Evolutionary conservation across 139 green algal species (phyloP).

Genomic region (Chlamydomonas sphaeroides): DNA sequence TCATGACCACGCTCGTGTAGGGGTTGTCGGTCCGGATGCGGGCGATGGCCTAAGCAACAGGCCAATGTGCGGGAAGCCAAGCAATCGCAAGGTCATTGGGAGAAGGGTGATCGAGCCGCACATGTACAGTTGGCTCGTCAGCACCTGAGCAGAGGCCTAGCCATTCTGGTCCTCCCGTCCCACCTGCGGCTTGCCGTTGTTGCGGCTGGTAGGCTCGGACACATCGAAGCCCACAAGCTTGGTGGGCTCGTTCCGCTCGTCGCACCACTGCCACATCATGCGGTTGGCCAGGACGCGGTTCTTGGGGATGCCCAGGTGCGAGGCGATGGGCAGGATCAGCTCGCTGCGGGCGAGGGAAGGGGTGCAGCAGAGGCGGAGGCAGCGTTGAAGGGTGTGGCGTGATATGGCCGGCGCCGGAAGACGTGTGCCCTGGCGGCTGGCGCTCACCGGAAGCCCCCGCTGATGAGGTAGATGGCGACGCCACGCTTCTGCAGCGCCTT

Average conservation of each 20-base stretch:
- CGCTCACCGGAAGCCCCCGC: constrained; percentile 66
- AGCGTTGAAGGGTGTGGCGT: too few relatives aligned
- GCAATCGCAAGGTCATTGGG: too few relatives aligned
- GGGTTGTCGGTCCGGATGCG: constrained; percentile 65
- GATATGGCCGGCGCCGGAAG: too few relatives aligned
- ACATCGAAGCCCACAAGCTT: constrained; percentile 66
- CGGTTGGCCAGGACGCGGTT: constrained; percentile 79
- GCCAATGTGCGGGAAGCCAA: too few relatives aligned
- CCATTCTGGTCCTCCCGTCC: neutral
- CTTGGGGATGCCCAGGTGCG: constrained; percentile 67
- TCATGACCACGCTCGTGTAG: constrained; percentile 81
- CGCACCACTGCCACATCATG: constrained; percentile 79
- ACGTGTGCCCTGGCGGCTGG: too few relatives aligned
- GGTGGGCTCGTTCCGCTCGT: constrained; percentile 61
- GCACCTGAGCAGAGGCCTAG: too few relatives aligned
- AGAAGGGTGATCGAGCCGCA: too few relatives aligned
- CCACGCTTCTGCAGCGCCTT: constrained; percentile 64
- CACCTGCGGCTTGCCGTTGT: constrained; percentile 66
- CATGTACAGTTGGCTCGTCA: too few relatives aligned
- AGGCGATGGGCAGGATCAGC: constrained; percentile 73
- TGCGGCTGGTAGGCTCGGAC: constrained; percentile 64
- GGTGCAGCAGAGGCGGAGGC: too few relatives aligned
- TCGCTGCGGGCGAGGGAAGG: constrained; percentile 44
- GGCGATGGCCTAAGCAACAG: constrained; percentile 50
- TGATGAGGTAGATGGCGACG: constrained; percentile 80